Evolutionary conservation across 768 basidiomycete species (phyloP).

Genomic region (Podaxis sp.): DNA sequence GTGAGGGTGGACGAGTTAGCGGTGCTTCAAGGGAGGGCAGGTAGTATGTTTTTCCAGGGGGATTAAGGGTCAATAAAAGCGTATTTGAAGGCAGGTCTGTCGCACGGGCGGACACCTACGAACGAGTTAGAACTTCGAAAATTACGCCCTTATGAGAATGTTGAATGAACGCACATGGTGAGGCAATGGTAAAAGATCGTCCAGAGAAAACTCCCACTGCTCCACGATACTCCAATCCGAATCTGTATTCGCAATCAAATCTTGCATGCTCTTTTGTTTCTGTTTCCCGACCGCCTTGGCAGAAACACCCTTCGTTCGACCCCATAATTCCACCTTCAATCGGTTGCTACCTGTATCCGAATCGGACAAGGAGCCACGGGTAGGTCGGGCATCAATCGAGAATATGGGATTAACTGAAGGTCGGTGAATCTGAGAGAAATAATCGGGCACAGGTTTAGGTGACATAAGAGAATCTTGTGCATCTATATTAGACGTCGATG

Average conservation of each 20-base stretch:
- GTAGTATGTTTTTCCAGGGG: conserved; percentile 61
- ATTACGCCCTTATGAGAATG: background rate
- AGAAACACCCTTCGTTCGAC: conserved; percentile 27
- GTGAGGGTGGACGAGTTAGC: conserved; percentile 51
- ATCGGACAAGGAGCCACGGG: conserved; percentile 53
- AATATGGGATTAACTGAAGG: conserved; percentile 87
- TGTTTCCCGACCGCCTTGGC: conserved; percentile 8
- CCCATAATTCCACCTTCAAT: conserved; percentile 57
- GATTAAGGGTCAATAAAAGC: conserved; percentile 63
- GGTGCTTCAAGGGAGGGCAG: conserved; percentile 38
- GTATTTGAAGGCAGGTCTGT: conserved; percentile 69
- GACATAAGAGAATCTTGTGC: background rate
- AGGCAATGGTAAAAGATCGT: conserved; percentile 55
- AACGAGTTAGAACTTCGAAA: conserved; percentile 6
- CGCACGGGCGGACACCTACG: conserved; percentile 26
- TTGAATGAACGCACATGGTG: conserved; percentile 51
- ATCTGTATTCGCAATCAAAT: conserved; percentile 1
- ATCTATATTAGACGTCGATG: background rate
- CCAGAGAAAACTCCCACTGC: conserved; percentile 65
- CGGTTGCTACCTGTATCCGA: conserved; percentile 46
- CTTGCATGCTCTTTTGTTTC: conserved; percentile 1
- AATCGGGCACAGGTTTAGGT: conserved; percentile 44
- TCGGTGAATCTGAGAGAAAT: conserved; percentile 74
- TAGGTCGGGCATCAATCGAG: conserved; percentile 49
- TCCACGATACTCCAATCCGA: conserved; percentile 64